Percentiles rank a stretch among this genome's conserved stretches.
Evolutionary conservation across 2,329 filamentous ascomycete species (phyloP).

Genomic region (Thelonectria rubi): DNA sequence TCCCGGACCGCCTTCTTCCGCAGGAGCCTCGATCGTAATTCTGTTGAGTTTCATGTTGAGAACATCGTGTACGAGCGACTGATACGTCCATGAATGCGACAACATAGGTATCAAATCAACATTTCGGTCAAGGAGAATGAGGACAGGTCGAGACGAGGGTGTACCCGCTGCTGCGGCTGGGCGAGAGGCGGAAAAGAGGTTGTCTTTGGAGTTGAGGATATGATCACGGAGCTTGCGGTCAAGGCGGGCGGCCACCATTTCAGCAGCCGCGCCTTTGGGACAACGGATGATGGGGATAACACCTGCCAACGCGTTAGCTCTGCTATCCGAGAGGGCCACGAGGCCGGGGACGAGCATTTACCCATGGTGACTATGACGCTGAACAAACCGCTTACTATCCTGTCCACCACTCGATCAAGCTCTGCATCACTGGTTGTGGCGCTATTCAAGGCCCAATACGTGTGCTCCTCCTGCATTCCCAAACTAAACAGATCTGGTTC

Average conservation of each 20-base stretch:
- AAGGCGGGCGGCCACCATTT: conserved; percentile 92
- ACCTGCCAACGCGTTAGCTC: conserved; percentile 57
- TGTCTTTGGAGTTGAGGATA: conserved; percentile 96
- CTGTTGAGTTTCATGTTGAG: conserved; percentile 77
- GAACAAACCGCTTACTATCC: conserved; percentile 95
- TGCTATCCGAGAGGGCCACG: no score
- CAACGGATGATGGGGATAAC: conserved; percentile 95
- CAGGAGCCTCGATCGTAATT: conserved; percentile 87
- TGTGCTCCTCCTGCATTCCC: conserved; percentile 88
- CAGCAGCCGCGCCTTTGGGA: conserved; percentile 90
- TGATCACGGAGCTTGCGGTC: conserved; percentile 97
- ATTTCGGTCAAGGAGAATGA: conserved; percentile 94
- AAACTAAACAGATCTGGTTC: conserved; percentile 96
- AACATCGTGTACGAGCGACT: conserved; percentile 79
- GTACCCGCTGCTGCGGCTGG: conserved; percentile 65
- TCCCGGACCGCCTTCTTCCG: conserved; percentile 78
- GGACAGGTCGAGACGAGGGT: conserved; percentile 81
- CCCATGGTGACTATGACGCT: conserved; percentile 99
- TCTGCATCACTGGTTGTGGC: conserved; percentile 89
- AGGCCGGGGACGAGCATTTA: conserved; percentile 49
- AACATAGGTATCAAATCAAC: conserved; percentile 97
- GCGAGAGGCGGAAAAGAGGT: conserved; percentile 82
- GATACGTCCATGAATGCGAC: conserved; percentile 88
- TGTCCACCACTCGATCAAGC: conserved; percentile 86
- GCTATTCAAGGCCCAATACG: conserved; percentile 97